Evolutionary conservation across 805 yeast species (phyloP).

Genomic region (Candida quercuum): DNA sequence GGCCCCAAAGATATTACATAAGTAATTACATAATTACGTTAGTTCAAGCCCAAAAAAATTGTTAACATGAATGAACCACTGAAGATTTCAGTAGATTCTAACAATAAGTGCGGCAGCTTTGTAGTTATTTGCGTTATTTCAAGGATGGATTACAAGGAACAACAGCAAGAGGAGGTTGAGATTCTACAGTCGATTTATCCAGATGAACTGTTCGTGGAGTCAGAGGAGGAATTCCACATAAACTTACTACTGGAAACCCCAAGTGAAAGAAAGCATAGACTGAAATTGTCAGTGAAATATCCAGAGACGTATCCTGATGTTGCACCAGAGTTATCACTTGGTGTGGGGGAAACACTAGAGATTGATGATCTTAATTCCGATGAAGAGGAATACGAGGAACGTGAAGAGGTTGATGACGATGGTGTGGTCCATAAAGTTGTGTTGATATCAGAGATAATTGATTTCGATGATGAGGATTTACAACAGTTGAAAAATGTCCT

Average conservation of each 20-base stretch:
- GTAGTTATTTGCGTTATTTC: no score
- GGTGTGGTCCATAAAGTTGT: constrained; percentile 47
- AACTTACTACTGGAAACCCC: constrained; percentile 62
- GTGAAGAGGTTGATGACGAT: constrained; percentile 32
- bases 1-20: no score
- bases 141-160: constrained; percentile 71
- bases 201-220: constrained; percentile 55
- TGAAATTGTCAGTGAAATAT: constrained; percentile 58
- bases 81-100: no score
- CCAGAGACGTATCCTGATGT: constrained; percentile 82
- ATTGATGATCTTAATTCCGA: constrained; percentile 18
- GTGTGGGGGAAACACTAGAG: constrained; percentile 25
- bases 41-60: no score
- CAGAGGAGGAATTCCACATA: constrained; percentile 47
- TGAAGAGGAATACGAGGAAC: constrained; percentile 19
- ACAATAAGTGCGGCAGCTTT: no score
- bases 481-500: constrained; percentile 33
- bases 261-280: constrained; percentile 50
- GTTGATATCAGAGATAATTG: constrained; percentile 52
- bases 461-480: constrained; percentile 46
- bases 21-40: no score
- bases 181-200: constrained; percentile 90
- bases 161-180: constrained; percentile 86
- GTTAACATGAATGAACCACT: no score
- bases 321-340: constrained; percentile 53